Percentiles rank a stretch among this genome's conserved stretches.
Evolutionary conservation across 257 asterid genomes (phyloP).

Genomic region (Fraxinus quadrangulata): DNA sequence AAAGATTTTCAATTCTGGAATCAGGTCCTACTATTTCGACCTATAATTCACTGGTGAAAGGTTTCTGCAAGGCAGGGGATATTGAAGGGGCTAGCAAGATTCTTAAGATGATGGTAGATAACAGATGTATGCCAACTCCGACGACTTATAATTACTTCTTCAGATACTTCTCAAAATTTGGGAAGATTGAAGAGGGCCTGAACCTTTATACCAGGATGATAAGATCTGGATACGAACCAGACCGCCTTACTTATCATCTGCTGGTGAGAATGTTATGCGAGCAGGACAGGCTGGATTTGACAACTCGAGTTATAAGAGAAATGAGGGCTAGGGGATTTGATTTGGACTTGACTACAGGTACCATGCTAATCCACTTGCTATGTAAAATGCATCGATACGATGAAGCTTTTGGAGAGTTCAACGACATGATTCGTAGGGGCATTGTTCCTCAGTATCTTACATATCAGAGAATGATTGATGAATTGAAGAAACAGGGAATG

Average conservation of each 20-base stretch:
- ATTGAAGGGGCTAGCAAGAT: conserved; percentile 65
- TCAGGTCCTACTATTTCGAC: conserved; percentile 78
- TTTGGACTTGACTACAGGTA: conserved; percentile 74
- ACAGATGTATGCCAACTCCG: conserved; percentile 53
- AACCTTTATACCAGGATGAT: conserved; percentile 61
- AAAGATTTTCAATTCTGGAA: conserved; percentile 61
- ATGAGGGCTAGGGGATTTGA: conserved; percentile 79
- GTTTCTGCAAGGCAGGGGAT: conserved; percentile 90
- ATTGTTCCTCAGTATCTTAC: conserved; percentile 83
- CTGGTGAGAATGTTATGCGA: conserved; percentile 74
- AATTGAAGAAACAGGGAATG: conserved; percentile 63
- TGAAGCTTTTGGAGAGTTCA: conserved; percentile 64
- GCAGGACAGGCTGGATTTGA: conserved; percentile 48
- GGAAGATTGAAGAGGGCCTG: conserved; percentile 67
- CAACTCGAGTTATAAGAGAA: conserved; percentile 51
- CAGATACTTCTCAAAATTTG: conserved; percentile 59
- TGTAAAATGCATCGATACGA: conserved; percentile 51
- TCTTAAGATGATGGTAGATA: conserved; percentile 66
- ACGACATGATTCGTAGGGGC: conserved; percentile 82
- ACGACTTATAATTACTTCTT: conserved; percentile 77
- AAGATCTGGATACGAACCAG: conserved; percentile 63
- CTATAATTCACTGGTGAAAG: conserved; percentile 78
- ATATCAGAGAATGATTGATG: conserved; percentile 51
- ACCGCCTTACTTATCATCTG: conserved; percentile 71
- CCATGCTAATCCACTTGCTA: conserved; percentile 73